phyloP scores from a whole-genome alignment of 163 green algal species.

The Chloroidium sp. region DNA sequence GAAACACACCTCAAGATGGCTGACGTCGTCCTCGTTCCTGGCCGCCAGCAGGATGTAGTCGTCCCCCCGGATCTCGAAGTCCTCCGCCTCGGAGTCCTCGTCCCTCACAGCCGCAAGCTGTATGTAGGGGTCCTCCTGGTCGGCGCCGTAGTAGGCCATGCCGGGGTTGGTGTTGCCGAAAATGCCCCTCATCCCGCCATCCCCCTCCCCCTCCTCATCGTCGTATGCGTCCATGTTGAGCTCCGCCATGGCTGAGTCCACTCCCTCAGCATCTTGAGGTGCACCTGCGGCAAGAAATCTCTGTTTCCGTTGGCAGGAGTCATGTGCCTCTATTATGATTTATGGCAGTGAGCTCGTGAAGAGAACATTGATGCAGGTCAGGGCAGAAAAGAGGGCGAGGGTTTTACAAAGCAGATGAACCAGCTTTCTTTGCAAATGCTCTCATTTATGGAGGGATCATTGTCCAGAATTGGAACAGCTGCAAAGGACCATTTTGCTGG shows the following conservation, averaged over 20 bases:
- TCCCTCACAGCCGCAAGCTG: conserved; percentile 28
- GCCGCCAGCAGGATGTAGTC: conserved; percentile 88
- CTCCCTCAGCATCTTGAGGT: background rate
- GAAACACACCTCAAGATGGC: conserved; percentile 66
- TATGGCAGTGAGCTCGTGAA: no score
- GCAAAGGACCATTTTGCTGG: no score
- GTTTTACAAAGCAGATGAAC: background rate
- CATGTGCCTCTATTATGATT: background rate
- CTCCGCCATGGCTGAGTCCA: conserved; percentile 68
- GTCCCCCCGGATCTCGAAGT: conserved; percentile 52
- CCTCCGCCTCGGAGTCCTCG: conserved; percentile 66
- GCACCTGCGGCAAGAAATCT: background rate
- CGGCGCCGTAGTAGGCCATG: conserved; percentile 29
- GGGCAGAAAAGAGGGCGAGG: background rate
- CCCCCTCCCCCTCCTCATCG: conserved; percentile 53
- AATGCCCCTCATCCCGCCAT: conserved; percentile 21
- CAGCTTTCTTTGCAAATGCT: background rate
- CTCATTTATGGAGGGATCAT: background rate
- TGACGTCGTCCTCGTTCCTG: conserved; percentile 90
- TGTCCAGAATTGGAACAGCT: no score
- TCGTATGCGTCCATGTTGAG: conserved; percentile 93
- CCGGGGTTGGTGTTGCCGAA: conserved; percentile 46
- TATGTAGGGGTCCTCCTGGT: conserved; percentile 57
- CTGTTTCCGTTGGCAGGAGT: background rate
- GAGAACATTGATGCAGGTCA: background rate